Evolutionary conservation across 2,329 filamentous ascomycete genomes (phyloP).

Genomic region (Periglandula ipomoeae): DNA sequence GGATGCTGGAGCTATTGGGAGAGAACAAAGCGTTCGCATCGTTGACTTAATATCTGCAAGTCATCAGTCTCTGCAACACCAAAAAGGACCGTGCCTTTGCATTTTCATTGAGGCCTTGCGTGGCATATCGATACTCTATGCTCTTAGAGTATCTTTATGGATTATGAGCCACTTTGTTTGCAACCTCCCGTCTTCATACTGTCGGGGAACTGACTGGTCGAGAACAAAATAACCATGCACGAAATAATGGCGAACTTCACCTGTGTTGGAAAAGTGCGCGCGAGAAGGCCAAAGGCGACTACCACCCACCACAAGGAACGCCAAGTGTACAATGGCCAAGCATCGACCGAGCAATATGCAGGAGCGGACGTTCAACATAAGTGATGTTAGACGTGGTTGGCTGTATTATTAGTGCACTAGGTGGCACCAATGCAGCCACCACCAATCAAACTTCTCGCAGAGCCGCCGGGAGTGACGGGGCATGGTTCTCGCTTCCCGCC

Average conservation of each 20-base stretch:
- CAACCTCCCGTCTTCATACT: too few species aligned
- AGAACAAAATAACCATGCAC: not conserved
- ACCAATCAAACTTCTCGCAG: constrained; percentile 6
- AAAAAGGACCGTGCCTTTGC: not conserved
- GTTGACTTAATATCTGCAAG: not conserved
- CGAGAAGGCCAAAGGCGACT: not conserved
- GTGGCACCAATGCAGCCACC: not conserved
- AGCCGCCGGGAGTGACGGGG: constrained; percentile 5
- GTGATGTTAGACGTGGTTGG: constrained; percentile 2
- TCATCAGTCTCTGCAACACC: not conserved
- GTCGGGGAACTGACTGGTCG: too few species aligned
- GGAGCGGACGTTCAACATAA: not conserved
- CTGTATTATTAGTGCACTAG: not conserved
- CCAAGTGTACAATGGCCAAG: not conserved
- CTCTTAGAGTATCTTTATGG: too few species aligned
- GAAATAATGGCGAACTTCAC: not conserved
- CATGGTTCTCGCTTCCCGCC: not conserved
- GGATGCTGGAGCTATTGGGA: not conserved
- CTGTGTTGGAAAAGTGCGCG: not conserved
- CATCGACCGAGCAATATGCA: not conserved
- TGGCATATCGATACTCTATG: too few species aligned
- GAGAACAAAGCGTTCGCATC: not conserved
- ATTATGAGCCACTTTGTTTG: too few species aligned
- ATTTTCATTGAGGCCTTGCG: too few species aligned
- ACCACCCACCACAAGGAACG: not conserved